These are phyloP conservation scores for Pouteria glomerata DNA, from an alignment of 148 eudicot species.

Conservation along the genomic window DNA sequence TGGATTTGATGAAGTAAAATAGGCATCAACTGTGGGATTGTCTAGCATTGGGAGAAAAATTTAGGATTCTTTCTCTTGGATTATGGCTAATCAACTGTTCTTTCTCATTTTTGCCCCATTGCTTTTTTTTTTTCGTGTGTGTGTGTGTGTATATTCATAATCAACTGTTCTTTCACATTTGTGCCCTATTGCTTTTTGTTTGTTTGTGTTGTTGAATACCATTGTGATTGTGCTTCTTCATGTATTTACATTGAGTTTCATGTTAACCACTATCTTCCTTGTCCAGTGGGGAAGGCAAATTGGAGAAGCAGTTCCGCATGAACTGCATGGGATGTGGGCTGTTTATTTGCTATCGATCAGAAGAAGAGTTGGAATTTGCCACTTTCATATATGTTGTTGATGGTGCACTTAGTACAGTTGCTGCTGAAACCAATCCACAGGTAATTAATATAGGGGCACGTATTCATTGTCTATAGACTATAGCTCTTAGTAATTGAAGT, in stretches of 20 bases:
- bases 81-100: not conserved
- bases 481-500: not conserved
- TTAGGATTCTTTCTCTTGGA: not conserved
- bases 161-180: too few species aligned
- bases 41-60: not conserved
- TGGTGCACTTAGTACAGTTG: constrained; percentile 90
- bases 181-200: not conserved
- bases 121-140: not conserved
- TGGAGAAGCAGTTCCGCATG: constrained; percentile 92
- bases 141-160: too few species aligned
- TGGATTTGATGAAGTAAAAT: not conserved
- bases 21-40: not conserved
- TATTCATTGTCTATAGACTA: too few species aligned
- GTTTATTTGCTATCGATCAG: constrained; percentile 92
- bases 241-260: not conserved
- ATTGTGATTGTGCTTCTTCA: not conserved
- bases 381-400: constrained; percentile 73
- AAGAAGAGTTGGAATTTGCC: constrained; percentile 77
- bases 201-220: not conserved
- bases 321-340: constrained; percentile 89
- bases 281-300: constrained; percentile 86
- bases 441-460: constrained; percentile 24
- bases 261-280: constrained; percentile 5
- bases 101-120: not conserved
- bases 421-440: constrained; percentile 98